phyloP scores from a whole-genome alignment of 805 yeast genomes.

The Ascoidea tarda region DNA sequence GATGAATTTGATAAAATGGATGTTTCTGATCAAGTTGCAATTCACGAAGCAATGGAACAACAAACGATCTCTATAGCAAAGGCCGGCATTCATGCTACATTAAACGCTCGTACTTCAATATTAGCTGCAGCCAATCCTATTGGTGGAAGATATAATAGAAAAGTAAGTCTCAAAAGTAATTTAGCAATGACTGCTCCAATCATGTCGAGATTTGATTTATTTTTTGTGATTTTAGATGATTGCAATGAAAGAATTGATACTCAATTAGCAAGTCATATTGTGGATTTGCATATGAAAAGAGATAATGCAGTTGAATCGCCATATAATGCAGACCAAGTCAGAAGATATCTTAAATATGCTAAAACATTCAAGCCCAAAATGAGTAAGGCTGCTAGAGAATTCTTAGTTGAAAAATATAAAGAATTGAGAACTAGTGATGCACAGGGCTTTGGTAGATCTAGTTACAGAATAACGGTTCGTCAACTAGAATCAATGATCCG shows the following conservation, averaged over 20 bases:
- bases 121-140: constrained; percentile 98
- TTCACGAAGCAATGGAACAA: constrained; percentile 99
- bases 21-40: constrained; percentile 87
- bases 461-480: constrained; percentile 92
- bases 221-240: constrained; percentile 89
- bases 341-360: constrained; percentile 83
- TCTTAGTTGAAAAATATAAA: constrained; percentile 65
- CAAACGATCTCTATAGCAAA: constrained; percentile 97
- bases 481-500: constrained; percentile 92
- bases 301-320: constrained; percentile 89
- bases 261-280: constrained; percentile 83
- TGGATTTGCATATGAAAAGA: constrained; percentile 77
- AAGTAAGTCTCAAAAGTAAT: constrained; percentile 70
- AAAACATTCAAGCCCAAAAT: constrained; percentile 83
- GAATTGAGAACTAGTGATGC: constrained; percentile 84
- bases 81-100: constrained; percentile 96
- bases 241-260: constrained; percentile 86
- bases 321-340: constrained; percentile 73
- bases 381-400: constrained; percentile 68
- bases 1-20: constrained; percentile 99
- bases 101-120: constrained; percentile 92
- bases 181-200: constrained; percentile 95
- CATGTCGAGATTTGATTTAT: constrained; percentile 94
- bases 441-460: constrained; percentile 71
- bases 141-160: constrained; percentile 91